Base-by-base conservation (phyloP, 208 protist species). In the Leishmania lainsoni region DNA sequence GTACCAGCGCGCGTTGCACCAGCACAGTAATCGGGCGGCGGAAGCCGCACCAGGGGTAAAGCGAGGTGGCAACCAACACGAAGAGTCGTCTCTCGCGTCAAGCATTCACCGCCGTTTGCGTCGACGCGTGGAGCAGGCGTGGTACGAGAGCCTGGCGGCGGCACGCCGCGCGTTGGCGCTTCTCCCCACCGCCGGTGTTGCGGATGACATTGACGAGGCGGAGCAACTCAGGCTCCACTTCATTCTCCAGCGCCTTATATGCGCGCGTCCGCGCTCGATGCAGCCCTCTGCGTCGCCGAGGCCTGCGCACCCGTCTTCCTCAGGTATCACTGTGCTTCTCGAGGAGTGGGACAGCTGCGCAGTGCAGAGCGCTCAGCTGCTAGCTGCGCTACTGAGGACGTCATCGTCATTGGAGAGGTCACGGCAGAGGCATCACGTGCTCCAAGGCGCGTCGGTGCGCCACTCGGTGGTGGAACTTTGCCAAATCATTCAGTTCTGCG, bases 1-100 rank as follows among this genome's bases (percentile, higher is more conserved):
- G n/a, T 87, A 80, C 59, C 77, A 84, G 63, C 84, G 84, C 4
- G 73, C 35, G 39, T 48, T 72, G 83, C 59, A 73, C 35, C 71
- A 6, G 45, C 56, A 72, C 63, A 75, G 35, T 5, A 17, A 52
- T 32, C 58, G 29, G 42, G 32, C 48, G 35, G 32, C 48, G 17
- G 77, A 10, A 56, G 51, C 68, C 48, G 51, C 49, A 74, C 29
- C 29, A 29, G 61, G 17, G 52, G 52, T 39, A 29, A 39, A 14
- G 61, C 29, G 29, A 9, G 29, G 29, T 16, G 61, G 61, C 61
- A 20, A 29, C 29, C 61, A 42, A 10, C 77, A 14, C 3, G 48
- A 32, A 72, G 29, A 52, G 3, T 9, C 45, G 42, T 16, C 35
- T 16, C 39, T 45, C 26, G 42, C 48, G 20, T 73, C 69, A 29